Evolutionary conservation across 148 eudicot genomes (phyloP), one percentile per base, ranked within the genome.

Genomic region (Drosera capensis): DNA sequence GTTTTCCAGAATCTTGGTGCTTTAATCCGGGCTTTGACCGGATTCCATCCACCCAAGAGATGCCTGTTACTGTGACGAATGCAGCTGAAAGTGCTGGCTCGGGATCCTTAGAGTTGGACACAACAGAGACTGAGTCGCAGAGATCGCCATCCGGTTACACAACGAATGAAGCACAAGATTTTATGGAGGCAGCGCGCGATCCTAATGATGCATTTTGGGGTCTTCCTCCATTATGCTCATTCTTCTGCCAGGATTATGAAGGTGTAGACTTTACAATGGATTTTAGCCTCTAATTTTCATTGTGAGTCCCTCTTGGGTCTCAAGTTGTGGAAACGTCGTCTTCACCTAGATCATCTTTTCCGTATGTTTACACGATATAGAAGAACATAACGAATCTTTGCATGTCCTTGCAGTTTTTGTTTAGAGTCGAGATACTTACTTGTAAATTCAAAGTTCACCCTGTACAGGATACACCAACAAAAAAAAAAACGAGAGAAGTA

Each of bases 71-170:
- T 23, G 56, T 58, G 5, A 46, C 43, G 54, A 25, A 40, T 16
- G 47, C 30, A 9, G 56, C 54, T 12, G 59, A 47, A 23, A 17
- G 45, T 7, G n/a, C 36, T 25, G 67, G 59, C 51, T 18, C 39
- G 17, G 44, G 19, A 11, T 43, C 69, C 15, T 60, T 62, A 20
- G 73, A 68, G 31, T 65, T 71, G 2, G 75, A 74, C 40, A 57
- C 66, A 28, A 60, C 74, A 60, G 64, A 66, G 68, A 65, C 71
- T 26, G 75, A 78, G 34, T 68, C 75, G 41, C 75, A 74, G 52
- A 68, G 71, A 50, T 74, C 80, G 13, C 78, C 80, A 21, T 71
- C 81, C 0, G 48, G 71, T 6, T 79, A 74, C 29, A 68, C 78
- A 7, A 70, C 62, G 57, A 74, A 74, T 55, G 80, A 80, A 23